Evolutionary conservation across 306 rosid genomes (phyloP).

Genomic region (Cercis canadensis): DNA sequence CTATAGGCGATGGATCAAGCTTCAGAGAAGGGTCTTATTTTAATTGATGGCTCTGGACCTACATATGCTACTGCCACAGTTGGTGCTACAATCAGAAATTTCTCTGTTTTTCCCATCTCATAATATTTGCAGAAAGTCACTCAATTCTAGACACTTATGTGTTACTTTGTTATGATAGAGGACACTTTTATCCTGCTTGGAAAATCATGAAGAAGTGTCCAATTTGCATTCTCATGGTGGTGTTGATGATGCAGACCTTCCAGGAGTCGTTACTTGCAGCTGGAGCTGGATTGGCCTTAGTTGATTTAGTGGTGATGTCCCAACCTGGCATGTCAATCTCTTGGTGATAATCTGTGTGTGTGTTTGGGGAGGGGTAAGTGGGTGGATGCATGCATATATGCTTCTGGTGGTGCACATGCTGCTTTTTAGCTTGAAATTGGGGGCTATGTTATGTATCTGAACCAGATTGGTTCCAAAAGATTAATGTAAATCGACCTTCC

Average conservation of each 20-base stretch:
- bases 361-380: constrained; percentile 50
- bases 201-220: constrained; percentile 16
- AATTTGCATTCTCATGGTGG: constrained; percentile 42
- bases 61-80: constrained; percentile 94
- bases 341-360: constrained; percentile 48
- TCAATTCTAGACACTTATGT: constrained; percentile 18
- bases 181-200: neutral
- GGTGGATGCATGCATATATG: constrained; percentile 33
- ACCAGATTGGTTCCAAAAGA: constrained; percentile 17
- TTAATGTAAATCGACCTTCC: neutral
- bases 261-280: constrained; percentile 83
- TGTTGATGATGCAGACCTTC: constrained; percentile 77
- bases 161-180: constrained; percentile 17
- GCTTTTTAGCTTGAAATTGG: constrained; percentile 25
- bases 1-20: constrained; percentile 80
- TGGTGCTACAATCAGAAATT: constrained; percentile 37
- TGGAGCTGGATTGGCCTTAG: constrained; percentile 84
- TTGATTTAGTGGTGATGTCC: constrained; percentile 95
- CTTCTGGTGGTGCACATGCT: constrained; percentile 27
- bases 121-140: constrained; percentile 25
- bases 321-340: constrained; percentile 57
- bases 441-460: neutral
- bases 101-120: constrained; percentile 31
- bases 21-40: constrained; percentile 70
- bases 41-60: constrained; percentile 86